Conservation (phyloP, 2,329 filamentous ascomycete species). For the Bipolaris oryzae region DNA sequence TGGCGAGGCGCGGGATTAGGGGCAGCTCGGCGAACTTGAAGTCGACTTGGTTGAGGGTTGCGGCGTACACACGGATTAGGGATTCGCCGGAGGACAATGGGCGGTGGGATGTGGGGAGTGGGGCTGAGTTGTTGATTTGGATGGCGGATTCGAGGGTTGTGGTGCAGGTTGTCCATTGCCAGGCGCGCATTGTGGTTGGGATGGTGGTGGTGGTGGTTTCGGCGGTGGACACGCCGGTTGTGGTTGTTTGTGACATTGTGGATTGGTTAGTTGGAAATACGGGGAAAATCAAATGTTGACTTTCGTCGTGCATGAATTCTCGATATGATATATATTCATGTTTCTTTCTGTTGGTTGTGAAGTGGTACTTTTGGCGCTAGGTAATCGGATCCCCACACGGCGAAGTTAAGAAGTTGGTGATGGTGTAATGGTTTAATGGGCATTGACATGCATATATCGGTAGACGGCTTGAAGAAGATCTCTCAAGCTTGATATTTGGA, state of each 20-base stretch:
- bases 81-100: constrained; percentile 18
- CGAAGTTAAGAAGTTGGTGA: constrained; percentile 1
- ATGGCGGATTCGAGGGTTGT: constrained; percentile 23
- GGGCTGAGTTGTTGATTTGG: constrained; percentile 13
- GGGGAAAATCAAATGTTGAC: background rate
- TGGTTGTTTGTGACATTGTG: constrained; percentile 9
- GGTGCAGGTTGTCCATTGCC: constrained; percentile 27
- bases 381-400: constrained; percentile 15
- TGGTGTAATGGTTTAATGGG: background rate
- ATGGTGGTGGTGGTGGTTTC: constrained; percentile 3
- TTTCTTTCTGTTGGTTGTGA: constrained; percentile 1
- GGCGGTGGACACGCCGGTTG: background rate
- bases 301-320: background rate
- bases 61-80: constrained; percentile 23
- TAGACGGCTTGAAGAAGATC: too few relatives aligned
- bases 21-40: constrained; percentile 30
- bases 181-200: constrained; percentile 31
- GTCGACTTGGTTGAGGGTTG: constrained; percentile 34
- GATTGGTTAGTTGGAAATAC: background rate
- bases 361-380: constrained; percentile 2
- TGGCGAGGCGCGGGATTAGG: constrained; percentile 24
- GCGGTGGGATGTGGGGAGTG: constrained; percentile 6
- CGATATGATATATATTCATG: constrained; percentile 5
- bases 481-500: background rate
- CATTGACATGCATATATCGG: background rate